Percentiles rank a stretch among this genome's conserved stretches.
Conservation (phyloP, 2,329 filamentous ascomycete species). For the Dendrostoma leiphaemia region DNA sequence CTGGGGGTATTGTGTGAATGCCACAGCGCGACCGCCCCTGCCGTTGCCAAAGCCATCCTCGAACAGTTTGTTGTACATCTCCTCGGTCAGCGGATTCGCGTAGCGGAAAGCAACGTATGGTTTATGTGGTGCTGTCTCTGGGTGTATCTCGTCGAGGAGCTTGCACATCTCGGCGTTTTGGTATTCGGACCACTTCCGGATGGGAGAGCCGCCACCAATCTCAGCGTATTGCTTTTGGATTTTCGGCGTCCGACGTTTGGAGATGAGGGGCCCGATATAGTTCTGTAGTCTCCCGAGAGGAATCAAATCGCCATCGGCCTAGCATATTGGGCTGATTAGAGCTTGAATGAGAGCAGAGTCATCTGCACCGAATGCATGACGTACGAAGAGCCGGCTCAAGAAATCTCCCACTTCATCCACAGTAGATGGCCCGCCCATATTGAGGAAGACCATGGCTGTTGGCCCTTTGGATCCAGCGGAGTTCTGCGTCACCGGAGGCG, state of each 20-base stretch:
- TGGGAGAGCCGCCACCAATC: constrained; percentile 96
- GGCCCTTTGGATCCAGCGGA: constrained; percentile 68
- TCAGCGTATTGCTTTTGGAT: constrained; percentile 94
- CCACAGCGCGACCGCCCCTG: constrained; percentile 87
- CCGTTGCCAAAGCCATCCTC: constrained; percentile 88
- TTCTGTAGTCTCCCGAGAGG: constrained; percentile 89
- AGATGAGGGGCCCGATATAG: constrained; percentile 87
- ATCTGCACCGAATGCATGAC: constrained; percentile 30
- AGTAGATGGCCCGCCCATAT: constrained; percentile 95
- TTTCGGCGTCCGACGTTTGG: constrained; percentile 85
- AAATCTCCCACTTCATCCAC: constrained; percentile 87
- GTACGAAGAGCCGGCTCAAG: constrained; percentile 85
- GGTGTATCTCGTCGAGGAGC: constrained; percentile 84
- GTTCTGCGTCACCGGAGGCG: constrained; percentile 79
- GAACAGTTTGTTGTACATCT: constrained; percentile 82
- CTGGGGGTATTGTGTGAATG: constrained; percentile 97
- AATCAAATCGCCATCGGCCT: constrained; percentile 93
- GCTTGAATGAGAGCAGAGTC: not conserved
- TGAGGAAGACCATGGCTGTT: constrained; percentile 97
- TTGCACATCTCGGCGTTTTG: constrained; percentile 97
- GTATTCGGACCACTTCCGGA: constrained; percentile 96
- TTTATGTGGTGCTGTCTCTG: constrained; percentile 92
- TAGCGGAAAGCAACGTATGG: constrained; percentile 98
- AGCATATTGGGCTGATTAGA: constrained; percentile 9
- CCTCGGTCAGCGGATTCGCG: constrained; percentile 87